Conservation (phyloP, 208 protist species). For the Acanthamoeba quina region DNA sequence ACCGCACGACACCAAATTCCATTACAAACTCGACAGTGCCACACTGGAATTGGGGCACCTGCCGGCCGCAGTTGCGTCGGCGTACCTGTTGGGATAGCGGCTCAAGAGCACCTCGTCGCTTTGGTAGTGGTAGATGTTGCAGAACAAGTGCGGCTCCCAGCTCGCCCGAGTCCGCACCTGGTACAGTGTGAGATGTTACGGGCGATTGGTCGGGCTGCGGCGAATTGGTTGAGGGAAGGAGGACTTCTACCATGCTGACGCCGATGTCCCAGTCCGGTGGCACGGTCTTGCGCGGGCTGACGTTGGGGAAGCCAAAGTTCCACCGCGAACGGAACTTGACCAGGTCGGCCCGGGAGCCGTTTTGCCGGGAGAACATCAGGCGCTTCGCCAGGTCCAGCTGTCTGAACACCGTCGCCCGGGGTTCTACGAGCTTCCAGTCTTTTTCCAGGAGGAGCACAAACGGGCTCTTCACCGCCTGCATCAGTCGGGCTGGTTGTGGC, state of each 20-base stretch:
- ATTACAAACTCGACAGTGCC: no score
- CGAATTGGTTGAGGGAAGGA: not conserved
- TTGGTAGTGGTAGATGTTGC: constrained; percentile 48
- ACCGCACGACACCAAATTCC: no score
- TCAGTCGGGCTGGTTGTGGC: not conserved
- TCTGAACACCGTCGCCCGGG: not conserved
- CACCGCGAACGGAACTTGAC: constrained; percentile 50
- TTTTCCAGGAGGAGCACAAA: constrained; percentile 61
- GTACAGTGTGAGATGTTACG: not conserved
- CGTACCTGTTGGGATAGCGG: constrained; percentile 28
- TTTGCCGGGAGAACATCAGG: not conserved
- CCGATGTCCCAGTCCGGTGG: constrained; percentile 31
- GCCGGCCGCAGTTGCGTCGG: not conserved
- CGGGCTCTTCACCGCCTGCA: constrained; percentile 31
- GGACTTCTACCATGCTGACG: not conserved
- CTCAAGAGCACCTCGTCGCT: not conserved
- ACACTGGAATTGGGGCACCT: no score
- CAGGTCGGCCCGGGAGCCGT: constrained; percentile 37
- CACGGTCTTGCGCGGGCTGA: constrained; percentile 7
- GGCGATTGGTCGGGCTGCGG: no score
- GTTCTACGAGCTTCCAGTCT: constrained; percentile 46
- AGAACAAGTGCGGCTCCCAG: constrained; percentile 46
- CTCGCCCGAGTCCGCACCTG: not conserved
- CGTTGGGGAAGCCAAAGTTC: constrained; percentile 36
- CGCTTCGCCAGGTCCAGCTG: constrained; percentile 47